These are phyloP conservation scores for Senecio squalidus DNA, from an alignment of 140 eudicot species.

Conservation along the genomic window DNA sequence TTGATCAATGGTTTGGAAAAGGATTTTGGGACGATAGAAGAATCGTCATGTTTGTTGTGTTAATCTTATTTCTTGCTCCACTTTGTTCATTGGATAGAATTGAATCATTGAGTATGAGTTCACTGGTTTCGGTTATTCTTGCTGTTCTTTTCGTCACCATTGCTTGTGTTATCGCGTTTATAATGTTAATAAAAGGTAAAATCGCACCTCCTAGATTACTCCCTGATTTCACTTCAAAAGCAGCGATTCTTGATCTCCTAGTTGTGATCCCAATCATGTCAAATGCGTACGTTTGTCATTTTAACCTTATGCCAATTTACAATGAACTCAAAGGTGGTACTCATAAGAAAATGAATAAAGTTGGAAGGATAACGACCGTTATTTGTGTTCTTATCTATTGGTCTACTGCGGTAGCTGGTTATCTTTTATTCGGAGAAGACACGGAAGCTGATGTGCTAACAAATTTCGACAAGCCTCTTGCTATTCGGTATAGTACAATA, in stretches of 20 bases:
- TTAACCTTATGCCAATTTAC: slow-evolving; percentile 83
- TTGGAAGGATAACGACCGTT: slow-evolving; percentile 63
- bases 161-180: slow-evolving; percentile 38
- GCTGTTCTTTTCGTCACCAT: slow-evolving; percentile 72
- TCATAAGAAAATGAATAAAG: slow-evolving; percentile 65
- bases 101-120: slow-evolving; percentile 75
- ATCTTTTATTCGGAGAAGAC: slow-evolving; percentile 68
- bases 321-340: slow-evolving; percentile 75
- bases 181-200: slow-evolving; percentile 67
- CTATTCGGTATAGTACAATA: slow-evolving; percentile 52
- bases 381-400: slow-evolving; percentile 69
- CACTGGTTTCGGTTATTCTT: slow-evolving; percentile 86
- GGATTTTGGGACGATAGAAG: slow-evolving; percentile 85
- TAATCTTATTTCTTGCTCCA: slow-evolving; percentile 72
- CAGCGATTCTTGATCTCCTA: slow-evolving; percentile 67
- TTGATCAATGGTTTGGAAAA: slow-evolving; percentile 78
- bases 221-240: slow-evolving; percentile 66
- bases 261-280: slow-evolving; percentile 92
- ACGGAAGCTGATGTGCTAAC: slow-evolving; percentile 86
- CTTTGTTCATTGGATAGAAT: slow-evolving; percentile 73
- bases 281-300: slow-evolving; percentile 90
- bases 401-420: slow-evolving; percentile 75
- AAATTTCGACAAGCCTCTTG: slow-evolving; percentile 78
- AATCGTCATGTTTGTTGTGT: slow-evolving; percentile 45
- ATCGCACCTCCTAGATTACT: slow-evolving; percentile 59